Evolutionary conservation across 179 eudicot genomes (phyloP), one percentile per base, ranked within the genome.

Genomic region (Gypsophila paniculata): DNA sequence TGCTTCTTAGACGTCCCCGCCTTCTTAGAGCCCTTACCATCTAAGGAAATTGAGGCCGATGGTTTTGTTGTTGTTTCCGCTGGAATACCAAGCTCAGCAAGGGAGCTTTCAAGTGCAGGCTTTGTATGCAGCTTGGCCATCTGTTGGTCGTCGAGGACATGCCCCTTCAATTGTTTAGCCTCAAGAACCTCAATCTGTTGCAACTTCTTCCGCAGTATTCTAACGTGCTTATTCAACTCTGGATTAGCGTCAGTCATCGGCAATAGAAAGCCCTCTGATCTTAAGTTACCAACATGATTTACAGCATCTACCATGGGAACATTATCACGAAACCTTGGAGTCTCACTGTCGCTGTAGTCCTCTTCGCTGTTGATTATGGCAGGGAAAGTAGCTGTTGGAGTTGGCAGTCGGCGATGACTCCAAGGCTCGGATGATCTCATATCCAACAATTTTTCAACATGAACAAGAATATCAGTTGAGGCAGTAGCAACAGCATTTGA

Each of bases 141-240:
- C 79, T 95, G 99, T 74, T 95, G 99, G 58, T 89, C 86, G 83
- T 95, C 99, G 52, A 95, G 99, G 53, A 68, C 70, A 73, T 85
- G 87, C 23, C 99, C 99, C 79, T 84, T 85, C 2, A 74, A 80
- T 65, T 65, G 88, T 77, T 90, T 93, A 44, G 82, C 91, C 77
- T 95, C 96, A 67, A 95, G 96, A 83, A 90, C 85, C 82, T 95
- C 99, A 82, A 95, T 90, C 82, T 95, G 99, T 75, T 95, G 99
- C 84, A 95, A 78, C 82, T 95, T 95, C 76, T 93, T 95, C 74
- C 87, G 78, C 66, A 90, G 71, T 26, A 91, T 80, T 66, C 90
- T 82, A 32, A 91, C 83, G 82, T 84, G 84, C 80, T 86, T 90
- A 72, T 76, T 67, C 21, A 73, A 75, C 65, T 75, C 90, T 72